These are phyloP conservation scores for Pythium graminicola DNA, from an alignment of 352 stramenopile genomes.

Conservation along the genomic window DNA sequence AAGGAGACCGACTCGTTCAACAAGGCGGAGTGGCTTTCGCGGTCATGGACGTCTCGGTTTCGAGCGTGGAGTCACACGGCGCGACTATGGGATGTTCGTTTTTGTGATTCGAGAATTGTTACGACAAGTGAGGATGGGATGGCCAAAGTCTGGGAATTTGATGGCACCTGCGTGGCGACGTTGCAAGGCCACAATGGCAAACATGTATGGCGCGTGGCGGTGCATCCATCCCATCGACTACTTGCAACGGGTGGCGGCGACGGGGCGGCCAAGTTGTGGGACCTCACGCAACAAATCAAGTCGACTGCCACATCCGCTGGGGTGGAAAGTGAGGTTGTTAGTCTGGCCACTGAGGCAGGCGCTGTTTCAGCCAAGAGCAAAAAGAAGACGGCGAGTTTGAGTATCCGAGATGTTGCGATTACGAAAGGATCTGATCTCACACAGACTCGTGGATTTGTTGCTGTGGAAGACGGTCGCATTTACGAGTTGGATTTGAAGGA, in stretches of 20 bases:
- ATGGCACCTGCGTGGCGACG: constrained; percentile 59
- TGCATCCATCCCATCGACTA: constrained; percentile 38
- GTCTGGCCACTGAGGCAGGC: neutral
- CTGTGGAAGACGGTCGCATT: constrained; percentile 55
- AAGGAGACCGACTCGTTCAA: constrained; percentile 14
- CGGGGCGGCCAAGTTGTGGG: constrained; percentile 74
- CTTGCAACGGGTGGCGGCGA: constrained; percentile 75
- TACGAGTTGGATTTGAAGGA: constrained; percentile 36
- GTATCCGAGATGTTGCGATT: constrained; percentile 23
- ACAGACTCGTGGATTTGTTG: constrained; percentile 38
- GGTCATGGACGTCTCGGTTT: constrained; percentile 45
- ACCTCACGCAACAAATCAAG: constrained; percentile 47
- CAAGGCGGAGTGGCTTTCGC: constrained; percentile 2
- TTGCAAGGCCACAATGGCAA: constrained; percentile 68
- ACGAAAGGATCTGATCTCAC: neutral
- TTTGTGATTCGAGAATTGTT: constrained; percentile 39
- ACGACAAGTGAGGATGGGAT: constrained; percentile 76
- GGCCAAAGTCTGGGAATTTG: constrained; percentile 62
- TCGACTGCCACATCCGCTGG: constrained; percentile 27
- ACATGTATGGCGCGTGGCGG: constrained; percentile 69
- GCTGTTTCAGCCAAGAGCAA: constrained; percentile 7
- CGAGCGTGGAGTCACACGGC: constrained; percentile 75
- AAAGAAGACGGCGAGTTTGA: constrained; percentile 18
- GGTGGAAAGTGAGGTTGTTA: constrained; percentile 4
- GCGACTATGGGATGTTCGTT: constrained; percentile 82